Base-by-base conservation (phyloP, 169 alveolate species). In the Plasmodium relictum region DNA sequence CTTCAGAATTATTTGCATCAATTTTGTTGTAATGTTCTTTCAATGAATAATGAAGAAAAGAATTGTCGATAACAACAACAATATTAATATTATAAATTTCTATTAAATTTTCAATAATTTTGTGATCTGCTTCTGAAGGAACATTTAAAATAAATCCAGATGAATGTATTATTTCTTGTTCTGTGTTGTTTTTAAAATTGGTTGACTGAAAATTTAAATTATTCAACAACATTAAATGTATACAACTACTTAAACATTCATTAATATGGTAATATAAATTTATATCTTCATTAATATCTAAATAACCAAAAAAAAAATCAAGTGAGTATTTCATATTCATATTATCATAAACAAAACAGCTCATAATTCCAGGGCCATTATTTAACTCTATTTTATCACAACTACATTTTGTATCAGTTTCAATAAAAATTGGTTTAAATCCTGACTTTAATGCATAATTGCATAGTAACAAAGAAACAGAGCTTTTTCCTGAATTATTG, bases 61-160 rank as follows among this genome's bases (percentile, higher is more conserved):
- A 96, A 63, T 95, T 93, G 52, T 96, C 98, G 50, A 96, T 95
- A 48, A 96, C 97, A 20, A 95, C 88, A 1, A 96, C 94, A 39
- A 94, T 80, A 37, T 95, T 94, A 20, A 96, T 92, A 31, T 89
- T 89, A 88, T 93, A 96, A 54, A 95, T 93, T 2, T 95, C 94
- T 24, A 94, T 94, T 31, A 96, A 93, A 44, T 93, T 95, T 14
- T 83, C 45, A 14, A 96, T 63, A 61, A 92, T 88, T n/a, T 94
- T 94, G 44, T 83, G 72, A 10, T 92, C 92, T 8, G 97, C 95
- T 44, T 94, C 96, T 42, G 93, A 94, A n/a, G 98, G 98, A 5
- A 97, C 98, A 88, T 95, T 96, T 24, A 96, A 88, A 6, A 96
- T 92, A 74, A 96, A 88, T 26, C 98, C 98, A 45, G 95, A 88